Base-by-base conservation (phyloP, 2,329 filamentous ascomycete genomes). In the Pyrenophora seminiperda region DNA sequence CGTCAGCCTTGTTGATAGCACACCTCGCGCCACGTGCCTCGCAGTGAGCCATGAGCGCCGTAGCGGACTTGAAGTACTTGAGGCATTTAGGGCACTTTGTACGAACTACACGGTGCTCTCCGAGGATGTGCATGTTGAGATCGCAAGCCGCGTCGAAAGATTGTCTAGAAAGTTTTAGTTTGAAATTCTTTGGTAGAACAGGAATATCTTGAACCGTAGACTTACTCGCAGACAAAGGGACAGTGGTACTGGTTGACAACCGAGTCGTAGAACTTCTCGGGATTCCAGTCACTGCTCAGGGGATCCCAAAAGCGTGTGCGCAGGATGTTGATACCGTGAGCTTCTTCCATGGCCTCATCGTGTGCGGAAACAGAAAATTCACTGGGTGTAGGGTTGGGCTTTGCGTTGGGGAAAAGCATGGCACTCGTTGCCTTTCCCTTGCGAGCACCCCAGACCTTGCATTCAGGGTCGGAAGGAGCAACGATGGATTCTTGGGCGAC, bases 211-310 rank as follows among this genome's bases (percentile, higher is more conserved):
- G 3, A 18, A 7, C 5, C 37, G 20, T 13, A 6, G 5, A 62
- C 67, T 74, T 73, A 82, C 77, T 73, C 70, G 77, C 85, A 87
- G 3, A 66, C 58, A 47, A 81, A 77, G 0, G 84, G 84, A 46
- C 85, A 88, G 45, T 68, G 73, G 70, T 77, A 88, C 40, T 72
- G 75, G 37, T 71, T 64, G 1, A 75, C 70, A 22, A 76, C 66
- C 0, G 67, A 43, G 32, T 79, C 71, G 47, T 65, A 77, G 72
- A 84, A 86, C 5, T 71, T 68, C 1, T 74, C 68, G 1, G 75
- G 67, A 33, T 80, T 75, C 68, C 82, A 86, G 7, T 74, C 68
- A 0, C 67, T 67, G 41, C 77, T 73, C 3, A 74, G 56, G 0
- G 84, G 83, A 47, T 86, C 76, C 73, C 74, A 77, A 56, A 76